Conservation (phyloP, 371 early-diverging fungal genomes). For the Rhizomucor pusillus region DNA sequence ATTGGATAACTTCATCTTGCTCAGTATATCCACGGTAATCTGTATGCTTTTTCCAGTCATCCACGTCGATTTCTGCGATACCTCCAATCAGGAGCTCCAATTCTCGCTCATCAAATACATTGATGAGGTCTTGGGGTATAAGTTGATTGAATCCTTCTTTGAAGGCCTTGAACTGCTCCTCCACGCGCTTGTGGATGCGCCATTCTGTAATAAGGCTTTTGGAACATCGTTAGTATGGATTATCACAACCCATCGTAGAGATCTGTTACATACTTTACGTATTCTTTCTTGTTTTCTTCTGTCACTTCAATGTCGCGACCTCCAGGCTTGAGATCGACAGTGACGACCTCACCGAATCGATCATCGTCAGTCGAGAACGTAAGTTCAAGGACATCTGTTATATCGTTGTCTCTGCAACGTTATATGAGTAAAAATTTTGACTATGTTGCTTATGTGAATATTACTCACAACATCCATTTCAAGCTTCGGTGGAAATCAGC, state of each 20-base stretch:
- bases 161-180: constrained; percentile 93
- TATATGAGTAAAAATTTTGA: neutral
- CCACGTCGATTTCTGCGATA: constrained; percentile 95
- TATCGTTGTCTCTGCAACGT: constrained; percentile 72
- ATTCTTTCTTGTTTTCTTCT: constrained; percentile 95
- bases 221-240: neutral
- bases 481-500: constrained; percentile 88
- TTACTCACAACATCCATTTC: constrained; percentile 86
- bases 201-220: constrained; percentile 72
- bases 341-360: constrained; percentile 85
- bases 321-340: constrained; percentile 84
- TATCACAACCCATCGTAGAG: neutral
- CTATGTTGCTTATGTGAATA: neutral
- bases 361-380: constrained; percentile 92
- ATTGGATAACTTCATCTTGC: constrained; percentile 89
- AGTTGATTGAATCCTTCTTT: constrained; percentile 93
- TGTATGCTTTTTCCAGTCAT: constrained; percentile 99
- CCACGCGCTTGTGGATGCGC: constrained; percentile 82
- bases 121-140: constrained; percentile 87
- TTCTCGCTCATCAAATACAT: constrained; percentile 97
- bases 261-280: constrained; percentile 64
- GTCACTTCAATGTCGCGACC: constrained; percentile 91
- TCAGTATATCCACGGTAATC: constrained; percentile 96
- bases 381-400: constrained; percentile 81
- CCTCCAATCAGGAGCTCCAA: constrained; percentile 97